A percentile compares a stretch with the other conserved stretches of the same genome.
Conservation (phyloP, 306 rosid genomes). For the Trichosanthes truncata region DNA sequence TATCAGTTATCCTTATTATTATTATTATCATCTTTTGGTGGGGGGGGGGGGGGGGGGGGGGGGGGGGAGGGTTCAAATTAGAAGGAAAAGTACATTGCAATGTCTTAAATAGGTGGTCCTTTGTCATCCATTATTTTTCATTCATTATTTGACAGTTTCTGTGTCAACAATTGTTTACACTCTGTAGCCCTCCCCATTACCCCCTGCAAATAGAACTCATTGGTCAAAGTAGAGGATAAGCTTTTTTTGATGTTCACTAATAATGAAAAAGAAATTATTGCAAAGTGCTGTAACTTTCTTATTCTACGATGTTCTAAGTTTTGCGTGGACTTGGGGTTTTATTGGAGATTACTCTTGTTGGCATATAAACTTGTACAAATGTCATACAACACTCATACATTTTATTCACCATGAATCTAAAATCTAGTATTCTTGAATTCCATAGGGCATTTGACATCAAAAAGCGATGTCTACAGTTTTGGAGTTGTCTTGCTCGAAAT, state of each 20-base stretch:
- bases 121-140: background rate
- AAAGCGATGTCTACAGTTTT: constrained; percentile 91
- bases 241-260: background rate
- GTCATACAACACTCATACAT: background rate
- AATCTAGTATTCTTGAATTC: background rate
- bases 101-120: background rate
- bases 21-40: no score
- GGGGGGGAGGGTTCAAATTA: background rate
- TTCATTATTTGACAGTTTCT: background rate
- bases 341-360: background rate
- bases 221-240: background rate
- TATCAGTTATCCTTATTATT: background rate
- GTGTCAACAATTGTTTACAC: background rate
- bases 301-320: background rate
- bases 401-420: background rate
- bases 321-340: background rate
- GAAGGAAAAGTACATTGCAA: background rate
- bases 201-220: background rate
- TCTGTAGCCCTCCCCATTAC: background rate
- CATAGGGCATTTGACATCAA: constrained; percentile 82
- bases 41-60: no score
- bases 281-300: background rate
- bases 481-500: constrained; percentile 93
- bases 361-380: background rate
- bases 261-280: background rate